Base-by-base conservation (phyloP, 441 rosid genomes). In the Dalechampia spathulata region DNA sequence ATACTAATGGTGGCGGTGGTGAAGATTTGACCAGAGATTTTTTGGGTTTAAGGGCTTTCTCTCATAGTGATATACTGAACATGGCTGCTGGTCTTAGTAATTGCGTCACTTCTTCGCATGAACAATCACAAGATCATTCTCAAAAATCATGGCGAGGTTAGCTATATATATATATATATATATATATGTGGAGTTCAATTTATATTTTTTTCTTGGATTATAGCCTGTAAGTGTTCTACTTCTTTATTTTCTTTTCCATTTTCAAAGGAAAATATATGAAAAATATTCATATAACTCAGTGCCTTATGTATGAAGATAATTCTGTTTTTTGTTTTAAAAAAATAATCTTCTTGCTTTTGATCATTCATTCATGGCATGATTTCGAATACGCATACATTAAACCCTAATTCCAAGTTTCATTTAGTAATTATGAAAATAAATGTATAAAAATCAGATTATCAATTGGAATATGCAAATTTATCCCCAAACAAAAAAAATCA, bases 21-120 rank as follows among this genome's bases (percentile, higher is more conserved):
- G 34, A 79, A 61, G 89, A 69, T 22, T 32, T 82, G 71, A 87
- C 96, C 1, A 81, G 93, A 72, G 96, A 87, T 64, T 87, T 87
- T 79, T 75, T 85, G 73, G 90, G 96, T 23, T 49, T 85, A 32
- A 74, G 85, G 62, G 78, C 88, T 4, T 72, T 87, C 19, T 77
- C 86, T 49, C 90, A 78, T 30, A 78, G 72, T 67, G 92, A 86
- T 64, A 78, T 91, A 57, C 64, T 91, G 58, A 82, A 68, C 59
- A 75, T 85, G 61, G 80, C 85, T 27, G 80, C 85, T 27, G 90
- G 84, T 37, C 75, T 87, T 40, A 82, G 80, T 8, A 75, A 73
- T 22, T 79, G 80, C 78, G 75, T 77, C 21, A 74, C 34, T 30
- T 4, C 68, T 53, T 52, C 79, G 45, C 68, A 66, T 34, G 72